Evolutionary conservation across 768 basidiomycete genomes (phyloP), one percentile per base, ranked within the genome.

Genomic region (Lentinula aciculospora): DNA sequence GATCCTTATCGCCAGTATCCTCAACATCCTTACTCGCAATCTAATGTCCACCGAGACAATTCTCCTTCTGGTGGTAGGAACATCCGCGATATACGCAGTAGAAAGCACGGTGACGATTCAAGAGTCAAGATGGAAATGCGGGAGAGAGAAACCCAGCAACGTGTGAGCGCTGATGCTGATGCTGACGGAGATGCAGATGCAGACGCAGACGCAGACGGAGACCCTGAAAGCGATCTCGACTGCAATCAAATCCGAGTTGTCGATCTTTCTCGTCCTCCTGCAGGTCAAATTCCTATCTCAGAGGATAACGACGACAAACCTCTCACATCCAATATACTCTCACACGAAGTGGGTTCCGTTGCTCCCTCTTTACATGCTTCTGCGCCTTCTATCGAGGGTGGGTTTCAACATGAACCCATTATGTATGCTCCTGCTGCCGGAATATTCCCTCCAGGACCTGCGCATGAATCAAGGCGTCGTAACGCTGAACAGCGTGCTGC

Each of bases 401-500:
- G 51, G 2, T 40, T 36, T 23, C 51, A 36, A 25, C 25, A 36
- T 12, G 51, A 53, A 15, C 34, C 51, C 34, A 34, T 56, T 5
- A 54, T 54, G 65, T 86, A 81, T 60, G 74, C 81, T 31, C 79
- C 56, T 36, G 56, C 56, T n/a, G 56, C 56, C 8, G 56, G 56
- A 45, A 46, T 47, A 47, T 57, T 57, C 32, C 56, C 56, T 34
- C 56, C 56, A 23, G 56, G 56, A 21, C 56, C 82, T 7, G 70
- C 76, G 0, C 77, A 86, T 60, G 89, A 89, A 63, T 84, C 86
- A 15, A 81, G 88, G 23, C 74, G 87, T 27, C 80, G 86, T 57
- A 90, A 88, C 62, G 88, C 89, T 19, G 89, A 91, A 64, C 88
- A 91, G 69, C 83, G 89, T 29, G 87, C 85, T 0, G 86, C 86